A percentile compares a stretch with the other conserved stretches of the same genome.
These are phyloP conservation scores for Theobroma grandiflorum DNA, from an alignment of 441 rosid genomes.

Conservation along the genomic window DNA sequence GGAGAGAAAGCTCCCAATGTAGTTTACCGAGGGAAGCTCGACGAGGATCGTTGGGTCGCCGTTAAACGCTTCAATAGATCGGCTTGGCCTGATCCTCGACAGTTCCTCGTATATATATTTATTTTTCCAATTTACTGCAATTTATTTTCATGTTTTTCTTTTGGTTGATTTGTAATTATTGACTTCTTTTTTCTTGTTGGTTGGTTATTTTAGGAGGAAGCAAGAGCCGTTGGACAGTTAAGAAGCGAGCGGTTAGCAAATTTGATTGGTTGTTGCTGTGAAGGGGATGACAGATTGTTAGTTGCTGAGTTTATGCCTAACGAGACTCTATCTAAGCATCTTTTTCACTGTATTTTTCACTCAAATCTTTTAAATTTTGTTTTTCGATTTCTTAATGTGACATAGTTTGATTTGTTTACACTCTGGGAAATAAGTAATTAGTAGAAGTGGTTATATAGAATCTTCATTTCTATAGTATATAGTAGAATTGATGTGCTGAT, in stretches of 20 bases:
- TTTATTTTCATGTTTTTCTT: conserved; percentile 35
- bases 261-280: conserved; percentile 91
- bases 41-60: conserved; percentile 75
- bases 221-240: conserved; percentile 85
- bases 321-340: conserved; percentile 95
- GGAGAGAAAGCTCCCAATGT: conserved; percentile 98
- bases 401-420: not conserved
- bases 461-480: conserved; percentile 13
- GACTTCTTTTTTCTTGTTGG: not conserved
- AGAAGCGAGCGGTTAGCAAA: conserved; percentile 82
- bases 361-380: not conserved
- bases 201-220: conserved; percentile 69
- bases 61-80: conserved; percentile 85
- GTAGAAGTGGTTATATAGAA: not conserved
- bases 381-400: not conserved
- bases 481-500: not conserved
- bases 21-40: conserved; percentile 80
- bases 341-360: conserved; percentile 74
- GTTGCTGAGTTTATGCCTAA: conserved; percentile 96
- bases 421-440: not conserved
- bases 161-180: conserved; percentile 15
- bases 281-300: conserved; percentile 92
- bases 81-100: conserved; percentile 98
- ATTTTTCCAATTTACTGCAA: not conserved
- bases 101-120: conserved; percentile 70